phyloP scores from a whole-genome alignment of 148 eudicot genomes.

The Spergularia marina region DNA sequence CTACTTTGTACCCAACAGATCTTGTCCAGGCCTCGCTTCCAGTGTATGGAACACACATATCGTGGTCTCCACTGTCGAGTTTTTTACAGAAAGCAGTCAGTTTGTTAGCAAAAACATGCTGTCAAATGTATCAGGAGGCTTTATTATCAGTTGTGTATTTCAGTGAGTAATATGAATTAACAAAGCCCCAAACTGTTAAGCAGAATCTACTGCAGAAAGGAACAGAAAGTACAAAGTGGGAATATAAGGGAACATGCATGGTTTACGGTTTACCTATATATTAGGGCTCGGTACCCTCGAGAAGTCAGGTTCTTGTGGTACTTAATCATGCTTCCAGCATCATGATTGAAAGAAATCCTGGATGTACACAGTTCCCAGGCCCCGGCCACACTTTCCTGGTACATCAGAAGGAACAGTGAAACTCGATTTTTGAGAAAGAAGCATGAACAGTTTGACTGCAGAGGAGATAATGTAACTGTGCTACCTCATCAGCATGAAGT shows the following conservation, averaged over 20 bases:
- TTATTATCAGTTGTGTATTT: background rate
- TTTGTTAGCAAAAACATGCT: background rate
- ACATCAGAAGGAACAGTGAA: slow-evolving; percentile 13
- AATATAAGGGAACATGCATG: background rate
- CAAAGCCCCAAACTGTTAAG: no score
- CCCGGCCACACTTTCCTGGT: slow-evolving; percentile 63
- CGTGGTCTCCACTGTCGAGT: slow-evolving; percentile 86
- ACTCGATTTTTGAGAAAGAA: background rate
- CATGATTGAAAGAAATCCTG: slow-evolving; percentile 55
- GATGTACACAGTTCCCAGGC: slow-evolving; percentile 70
- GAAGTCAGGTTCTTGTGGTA: slow-evolving; percentile 90
- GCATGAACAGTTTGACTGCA: background rate
- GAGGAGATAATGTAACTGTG: slow-evolving; percentile 5
- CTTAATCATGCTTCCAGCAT: slow-evolving; percentile 92
- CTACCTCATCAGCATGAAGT: slow-evolving; percentile 78
- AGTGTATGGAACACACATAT: slow-evolving; percentile 94
- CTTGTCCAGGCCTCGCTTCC: slow-evolving; percentile 94
- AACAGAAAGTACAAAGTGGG: background rate
- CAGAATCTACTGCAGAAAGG: no score
- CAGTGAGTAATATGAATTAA: no score
- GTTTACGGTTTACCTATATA: slow-evolving; percentile 72
- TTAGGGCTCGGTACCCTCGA: slow-evolving; percentile 75
- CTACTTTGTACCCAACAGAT: slow-evolving; percentile 75
- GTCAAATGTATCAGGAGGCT: background rate
- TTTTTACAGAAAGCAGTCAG: background rate